These are phyloP conservation scores for Capronia epimyces DNA, from an alignment of 2,329 filamentous ascomycete genomes.

Conservation along the genomic window DNA sequence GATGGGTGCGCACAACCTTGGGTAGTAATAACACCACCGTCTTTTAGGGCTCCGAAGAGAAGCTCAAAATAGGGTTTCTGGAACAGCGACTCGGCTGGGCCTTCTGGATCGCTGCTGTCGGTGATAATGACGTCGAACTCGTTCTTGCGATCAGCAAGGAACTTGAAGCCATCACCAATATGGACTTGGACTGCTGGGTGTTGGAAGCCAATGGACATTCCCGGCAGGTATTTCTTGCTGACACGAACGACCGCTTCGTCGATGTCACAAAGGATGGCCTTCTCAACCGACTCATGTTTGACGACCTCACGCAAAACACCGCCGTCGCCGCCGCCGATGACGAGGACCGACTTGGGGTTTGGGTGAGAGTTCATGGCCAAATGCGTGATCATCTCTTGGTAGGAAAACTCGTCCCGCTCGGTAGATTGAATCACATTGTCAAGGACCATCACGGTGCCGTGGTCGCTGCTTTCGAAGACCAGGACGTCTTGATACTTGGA, in stretches of 20 bases:
- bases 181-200: constrained; percentile 91
- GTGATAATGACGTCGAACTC: constrained; percentile 99
- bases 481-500: constrained; percentile 98
- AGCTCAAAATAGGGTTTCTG: constrained; percentile 98
- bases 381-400: constrained; percentile 99
- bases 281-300: constrained; percentile 96
- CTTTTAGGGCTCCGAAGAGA: constrained; percentile 78
- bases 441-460: constrained; percentile 91
- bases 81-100: constrained; percentile 93
- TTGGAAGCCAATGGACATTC: constrained; percentile 87
- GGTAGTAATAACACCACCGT: constrained; percentile 97
- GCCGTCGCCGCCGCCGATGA: constrained; percentile 95
- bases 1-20: constrained; percentile 98
- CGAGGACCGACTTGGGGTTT: constrained; percentile 94
- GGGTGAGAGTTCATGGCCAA: constrained; percentile 98
- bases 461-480: constrained; percentile 96
- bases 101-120: constrained; percentile 95
- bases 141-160: constrained; percentile 93
- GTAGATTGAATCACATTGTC: constrained; percentile 99
- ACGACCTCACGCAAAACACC: constrained; percentile 97
- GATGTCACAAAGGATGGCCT: constrained; percentile 96
- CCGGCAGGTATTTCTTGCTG: constrained; percentile 94
- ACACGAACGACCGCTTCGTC: constrained; percentile 98
- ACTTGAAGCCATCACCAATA: constrained; percentile 97
- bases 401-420: constrained; percentile 96